These are phyloP conservation scores for Postia placenta DNA, from an alignment of 768 basidiomycete genomes.

Conservation along the genomic window DNA sequence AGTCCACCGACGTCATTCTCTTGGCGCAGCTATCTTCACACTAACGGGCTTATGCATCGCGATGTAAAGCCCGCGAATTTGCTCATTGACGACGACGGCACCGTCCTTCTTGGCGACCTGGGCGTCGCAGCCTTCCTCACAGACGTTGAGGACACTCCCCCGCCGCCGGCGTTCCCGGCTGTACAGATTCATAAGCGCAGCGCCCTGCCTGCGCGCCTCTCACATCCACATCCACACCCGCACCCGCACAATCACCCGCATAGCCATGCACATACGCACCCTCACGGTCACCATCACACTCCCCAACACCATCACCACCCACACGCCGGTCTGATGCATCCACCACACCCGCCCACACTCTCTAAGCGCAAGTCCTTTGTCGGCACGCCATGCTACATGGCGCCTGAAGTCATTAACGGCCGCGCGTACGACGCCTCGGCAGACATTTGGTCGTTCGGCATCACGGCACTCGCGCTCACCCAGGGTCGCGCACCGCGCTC, in stretches of 20 bases:
- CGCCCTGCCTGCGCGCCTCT: conserved; percentile 16
- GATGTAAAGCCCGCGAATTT: conserved; percentile 94
- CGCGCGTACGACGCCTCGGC: conserved; percentile 79
- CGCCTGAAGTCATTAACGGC: conserved; percentile 87
- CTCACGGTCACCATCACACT: conserved; percentile 28
- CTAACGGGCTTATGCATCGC: conserved; percentile 87
- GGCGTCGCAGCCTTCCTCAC: conserved; percentile 85
- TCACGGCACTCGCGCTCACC: conserved; percentile 87
- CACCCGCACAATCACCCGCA: conserved; percentile 1
- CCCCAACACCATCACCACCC: conserved; percentile 20
- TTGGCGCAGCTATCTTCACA: conserved; percentile 66
- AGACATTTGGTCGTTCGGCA: conserved; percentile 96
- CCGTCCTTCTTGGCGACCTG: conserved; percentile 86
- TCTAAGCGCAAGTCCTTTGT: conserved; percentile 91
- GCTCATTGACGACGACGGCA: conserved; percentile 85
- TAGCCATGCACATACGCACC: conserved; percentile 2
- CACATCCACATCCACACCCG: conserved; percentile 4
- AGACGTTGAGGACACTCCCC: conserved; percentile 47
- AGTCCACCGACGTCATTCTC: neutral
- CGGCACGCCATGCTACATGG: conserved; percentile 98
- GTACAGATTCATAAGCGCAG: conserved; percentile 2
- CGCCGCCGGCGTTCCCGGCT: neutral
- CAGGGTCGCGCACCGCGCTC: conserved; percentile 86
- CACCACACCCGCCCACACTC: conserved; percentile 38
- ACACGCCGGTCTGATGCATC: too few species aligned